Conservation (phyloP, 169 alveolate genomes). For the Eimeria mitis region DNA sequence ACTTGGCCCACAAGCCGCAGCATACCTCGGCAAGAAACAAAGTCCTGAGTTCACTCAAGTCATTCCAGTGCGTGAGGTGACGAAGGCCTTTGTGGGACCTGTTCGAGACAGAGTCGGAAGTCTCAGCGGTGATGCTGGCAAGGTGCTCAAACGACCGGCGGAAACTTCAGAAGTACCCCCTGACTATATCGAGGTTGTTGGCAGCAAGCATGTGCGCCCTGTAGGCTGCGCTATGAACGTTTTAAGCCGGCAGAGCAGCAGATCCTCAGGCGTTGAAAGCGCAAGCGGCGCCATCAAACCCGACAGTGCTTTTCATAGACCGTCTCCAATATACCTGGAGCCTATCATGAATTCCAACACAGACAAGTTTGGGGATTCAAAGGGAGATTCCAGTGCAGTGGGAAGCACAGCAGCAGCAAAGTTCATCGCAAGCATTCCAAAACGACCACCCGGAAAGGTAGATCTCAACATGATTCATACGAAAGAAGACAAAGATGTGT, state of each 20-base stretch:
- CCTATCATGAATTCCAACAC: slow-evolving; percentile 25
- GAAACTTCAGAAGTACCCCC: slow-evolving; percentile 76
- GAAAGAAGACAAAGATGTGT: slow-evolving; percentile 58
- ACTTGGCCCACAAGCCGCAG: slow-evolving; percentile 57
- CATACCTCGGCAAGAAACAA: slow-evolving; percentile 68
- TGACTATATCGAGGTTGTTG: slow-evolving; percentile 72
- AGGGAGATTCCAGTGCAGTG: not conserved
- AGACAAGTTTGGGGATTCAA: not conserved
- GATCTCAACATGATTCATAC: slow-evolving; percentile 8
- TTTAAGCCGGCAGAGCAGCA: slow-evolving; percentile 54
- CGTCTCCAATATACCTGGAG: slow-evolving; percentile 66
- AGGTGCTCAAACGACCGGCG: slow-evolving; percentile 61
- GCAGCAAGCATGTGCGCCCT: slow-evolving; percentile 66
- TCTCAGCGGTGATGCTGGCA: slow-evolving; percentile 38
- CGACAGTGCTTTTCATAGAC: slow-evolving; percentile 17
- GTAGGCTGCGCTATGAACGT: not conserved
- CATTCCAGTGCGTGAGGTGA: slow-evolving; percentile 69
- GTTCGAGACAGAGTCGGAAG: slow-evolving; percentile 33
- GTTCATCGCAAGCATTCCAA: slow-evolving; percentile 67
- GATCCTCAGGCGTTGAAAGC: not conserved
- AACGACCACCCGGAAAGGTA: slow-evolving; percentile 36
- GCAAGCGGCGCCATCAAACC: not conserved
- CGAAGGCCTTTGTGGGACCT: slow-evolving; percentile 69
- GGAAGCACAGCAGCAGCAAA: slow-evolving; percentile 63
- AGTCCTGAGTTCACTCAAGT: slow-evolving; percentile 41